These are phyloP conservation scores for Annona squamosa DNA, from an alignment of 164 flowering plant species.

Conservation along the genomic window DNA sequence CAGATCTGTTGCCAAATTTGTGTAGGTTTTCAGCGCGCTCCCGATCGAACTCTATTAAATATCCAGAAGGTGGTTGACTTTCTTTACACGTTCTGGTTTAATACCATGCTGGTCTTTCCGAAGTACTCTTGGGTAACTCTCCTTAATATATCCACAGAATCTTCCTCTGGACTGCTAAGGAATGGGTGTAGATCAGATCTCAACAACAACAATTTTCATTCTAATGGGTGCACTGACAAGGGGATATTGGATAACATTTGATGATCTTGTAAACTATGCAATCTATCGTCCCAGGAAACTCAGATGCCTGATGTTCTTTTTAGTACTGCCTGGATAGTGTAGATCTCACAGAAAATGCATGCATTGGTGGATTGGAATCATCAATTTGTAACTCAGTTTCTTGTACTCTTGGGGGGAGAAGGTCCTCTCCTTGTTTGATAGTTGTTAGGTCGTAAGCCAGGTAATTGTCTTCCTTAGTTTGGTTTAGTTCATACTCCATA, in stretches of 20 bases:
- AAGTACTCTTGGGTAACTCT: not conserved
- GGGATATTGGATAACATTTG: constrained; percentile 31
- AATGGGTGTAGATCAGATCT: constrained; percentile 40
- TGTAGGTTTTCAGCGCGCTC: constrained; percentile 24
- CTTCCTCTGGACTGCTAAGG: constrained; percentile 33
- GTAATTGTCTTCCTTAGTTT: not conserved
- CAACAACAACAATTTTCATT: constrained; percentile 31
- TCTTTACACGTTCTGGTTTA: not conserved
- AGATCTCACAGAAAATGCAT: not conserved
- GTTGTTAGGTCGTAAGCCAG: not conserved
- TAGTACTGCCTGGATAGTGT: constrained; percentile 3
- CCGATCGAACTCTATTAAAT: constrained; percentile 6
- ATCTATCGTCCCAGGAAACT: constrained; percentile 24
- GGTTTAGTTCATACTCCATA: not conserved
- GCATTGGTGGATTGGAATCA: not conserved
- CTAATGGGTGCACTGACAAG: constrained; percentile 45
- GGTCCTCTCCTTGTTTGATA: not conserved
- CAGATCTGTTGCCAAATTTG: constrained; percentile 12
- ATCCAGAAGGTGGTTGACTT: constrained; percentile 30
- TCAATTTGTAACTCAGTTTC: not conserved
- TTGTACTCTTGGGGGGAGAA: not conserved
- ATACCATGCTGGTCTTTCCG: no score
- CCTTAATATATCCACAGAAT: constrained; percentile 27
- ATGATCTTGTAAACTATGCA: constrained; percentile 34
- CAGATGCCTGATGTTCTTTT: constrained; percentile 21